phyloP scores from a whole-genome alignment of 306 rosid species.

The Cucumis hystrix region DNA sequence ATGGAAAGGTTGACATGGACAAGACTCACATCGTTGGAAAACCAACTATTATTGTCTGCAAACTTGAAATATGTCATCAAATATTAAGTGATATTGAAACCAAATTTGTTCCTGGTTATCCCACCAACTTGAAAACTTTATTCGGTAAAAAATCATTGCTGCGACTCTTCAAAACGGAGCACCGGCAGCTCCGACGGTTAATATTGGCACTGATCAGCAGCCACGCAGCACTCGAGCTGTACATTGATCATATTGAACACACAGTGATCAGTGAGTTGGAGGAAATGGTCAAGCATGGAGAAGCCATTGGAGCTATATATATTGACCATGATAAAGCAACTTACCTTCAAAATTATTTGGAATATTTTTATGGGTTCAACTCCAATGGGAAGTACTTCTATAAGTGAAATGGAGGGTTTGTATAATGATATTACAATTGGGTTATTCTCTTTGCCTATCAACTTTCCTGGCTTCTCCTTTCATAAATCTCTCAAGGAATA shows the following conservation, averaged over 20 bases:
- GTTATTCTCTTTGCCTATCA: not conserved
- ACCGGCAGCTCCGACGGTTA: slow-evolving; percentile 6
- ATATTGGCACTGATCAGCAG: not conserved
- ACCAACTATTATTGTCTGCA: slow-evolving; percentile 1
- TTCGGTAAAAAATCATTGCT: not conserved
- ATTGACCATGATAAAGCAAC: too few species aligned
- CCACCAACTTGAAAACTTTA: not conserved
- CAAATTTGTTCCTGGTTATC: not conserved
- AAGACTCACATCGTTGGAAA: slow-evolving; percentile 12
- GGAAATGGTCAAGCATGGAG: slow-evolving; percentile 13
- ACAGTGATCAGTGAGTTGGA: slow-evolving; percentile 1
- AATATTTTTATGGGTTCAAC: too few species aligned
- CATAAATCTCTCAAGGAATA: not conserved
- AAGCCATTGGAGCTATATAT: slow-evolving; percentile 7
- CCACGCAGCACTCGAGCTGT: not conserved
- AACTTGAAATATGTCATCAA: not conserved
- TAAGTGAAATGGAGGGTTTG: not conserved
- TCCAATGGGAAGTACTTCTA: not conserved
- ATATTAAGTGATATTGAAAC: not conserved
- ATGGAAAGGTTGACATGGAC: slow-evolving; percentile 14
- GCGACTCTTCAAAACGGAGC: not conserved
- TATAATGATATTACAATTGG: not conserved
- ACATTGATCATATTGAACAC: not conserved
- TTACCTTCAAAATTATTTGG: too few species aligned
- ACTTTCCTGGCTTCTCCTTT: slow-evolving; percentile 10